Conservation (phyloP, 306 rosid species). For the Trifolium repens region DNA sequence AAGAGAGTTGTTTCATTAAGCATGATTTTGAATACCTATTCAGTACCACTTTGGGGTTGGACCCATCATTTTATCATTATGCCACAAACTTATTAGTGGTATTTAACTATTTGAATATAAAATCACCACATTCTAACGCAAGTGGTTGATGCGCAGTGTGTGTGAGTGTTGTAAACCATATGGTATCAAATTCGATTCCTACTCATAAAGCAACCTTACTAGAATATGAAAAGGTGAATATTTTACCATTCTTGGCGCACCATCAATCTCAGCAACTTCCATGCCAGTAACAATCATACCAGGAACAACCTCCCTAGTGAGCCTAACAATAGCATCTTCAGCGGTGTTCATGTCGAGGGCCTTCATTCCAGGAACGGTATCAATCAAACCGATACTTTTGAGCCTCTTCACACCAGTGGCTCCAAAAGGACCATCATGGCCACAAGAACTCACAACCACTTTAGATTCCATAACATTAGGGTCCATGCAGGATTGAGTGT, state of each 20-base stretch:
- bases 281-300: conserved; percentile 94
- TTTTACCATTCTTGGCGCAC: conserved; percentile 90
- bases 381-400: conserved; percentile 74
- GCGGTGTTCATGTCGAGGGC: conserved; percentile 91
- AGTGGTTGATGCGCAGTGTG: not conserved
- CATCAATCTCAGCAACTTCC: conserved; percentile 97
- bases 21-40: not conserved
- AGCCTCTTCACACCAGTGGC: conserved; percentile 94
- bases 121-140: not conserved
- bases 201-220: not conserved
- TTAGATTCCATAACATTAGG: conserved; percentile 96
- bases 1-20: conserved; percentile 9
- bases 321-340: conserved; percentile 81
- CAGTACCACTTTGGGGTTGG: not conserved
- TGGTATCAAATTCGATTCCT: not conserved
- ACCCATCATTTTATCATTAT: conserved; percentile 11
- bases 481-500: conserved; percentile 94
- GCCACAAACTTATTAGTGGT: not conserved
- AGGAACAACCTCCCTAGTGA: conserved; percentile 82
- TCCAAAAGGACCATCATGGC: conserved; percentile 92
- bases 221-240: not conserved
- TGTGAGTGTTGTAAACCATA: not conserved
- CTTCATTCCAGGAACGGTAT: conserved; percentile 78
- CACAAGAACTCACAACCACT: conserved; percentile 87
- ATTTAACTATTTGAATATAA: not conserved